Evolutionary conservation across 169 alveolate genomes (phyloP).

Genomic region (Perkinsus olseni): DNA sequence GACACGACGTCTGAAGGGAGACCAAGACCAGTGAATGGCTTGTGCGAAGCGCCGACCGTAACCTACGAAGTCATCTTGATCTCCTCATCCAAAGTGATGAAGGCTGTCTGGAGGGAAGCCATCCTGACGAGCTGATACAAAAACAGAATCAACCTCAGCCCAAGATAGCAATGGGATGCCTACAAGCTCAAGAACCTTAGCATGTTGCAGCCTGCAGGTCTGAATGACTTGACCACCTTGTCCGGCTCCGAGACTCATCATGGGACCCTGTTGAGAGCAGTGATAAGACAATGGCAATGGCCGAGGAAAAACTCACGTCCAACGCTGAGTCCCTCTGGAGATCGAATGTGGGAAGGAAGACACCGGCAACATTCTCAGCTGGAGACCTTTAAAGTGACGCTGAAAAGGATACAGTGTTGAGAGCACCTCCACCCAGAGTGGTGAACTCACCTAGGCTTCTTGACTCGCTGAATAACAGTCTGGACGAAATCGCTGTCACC

Average conservation of each 20-base stretch:
- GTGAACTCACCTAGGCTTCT: conserved; percentile 42
- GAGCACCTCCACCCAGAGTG: not conserved
- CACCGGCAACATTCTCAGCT: conserved; percentile 77
- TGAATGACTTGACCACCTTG: conserved; percentile 41
- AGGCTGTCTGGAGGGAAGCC: conserved; percentile 76
- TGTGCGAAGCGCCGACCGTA: not conserved
- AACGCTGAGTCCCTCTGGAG: conserved; percentile 46
- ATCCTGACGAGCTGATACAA: conserved; percentile 42
- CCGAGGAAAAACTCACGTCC: not conserved
- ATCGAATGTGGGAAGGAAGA: conserved; percentile 65
- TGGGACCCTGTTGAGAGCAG: not conserved
- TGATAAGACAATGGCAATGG: not conserved
- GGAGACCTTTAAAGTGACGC: conserved; percentile 53
- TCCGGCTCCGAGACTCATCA: conserved; percentile 29
- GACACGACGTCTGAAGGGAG: conserved; percentile 67
- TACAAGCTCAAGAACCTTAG: conserved; percentile 26
- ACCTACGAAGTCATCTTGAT: conserved; percentile 67
- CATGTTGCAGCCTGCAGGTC: conserved; percentile 26
- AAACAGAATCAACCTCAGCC: not conserved
- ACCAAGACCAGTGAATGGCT: not conserved
- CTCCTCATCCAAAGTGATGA: conserved; percentile 81
- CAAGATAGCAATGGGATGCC: not conserved
- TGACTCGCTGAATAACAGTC: conserved; percentile 55
- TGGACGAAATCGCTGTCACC: conserved; percentile 57
- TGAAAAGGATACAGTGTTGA: not conserved